phyloP scores from a whole-genome alignment of 176 grass and related monocot species.

The Saccharum spontaneum region DNA sequence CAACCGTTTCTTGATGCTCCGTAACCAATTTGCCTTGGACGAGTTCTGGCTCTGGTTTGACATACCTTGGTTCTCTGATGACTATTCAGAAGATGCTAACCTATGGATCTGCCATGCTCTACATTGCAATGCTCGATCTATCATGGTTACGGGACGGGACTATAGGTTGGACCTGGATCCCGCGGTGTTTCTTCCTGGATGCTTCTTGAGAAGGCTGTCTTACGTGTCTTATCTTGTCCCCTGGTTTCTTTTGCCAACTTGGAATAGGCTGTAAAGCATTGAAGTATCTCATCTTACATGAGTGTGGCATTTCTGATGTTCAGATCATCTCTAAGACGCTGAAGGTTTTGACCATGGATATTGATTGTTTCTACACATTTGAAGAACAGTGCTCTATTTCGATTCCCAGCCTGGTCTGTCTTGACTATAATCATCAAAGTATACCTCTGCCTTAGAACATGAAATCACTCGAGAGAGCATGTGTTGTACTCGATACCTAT shows the following conservation, averaged over 20 bases:
- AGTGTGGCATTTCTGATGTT: neutral
- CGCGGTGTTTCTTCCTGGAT: neutral
- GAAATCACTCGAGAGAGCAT: neutral
- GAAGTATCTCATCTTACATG: neutral
- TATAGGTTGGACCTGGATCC: neutral
- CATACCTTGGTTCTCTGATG: neutral
- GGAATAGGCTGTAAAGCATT: neutral
- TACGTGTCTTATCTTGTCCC: rapidly evolving
- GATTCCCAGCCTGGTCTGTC: neutral
- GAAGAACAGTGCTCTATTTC: neutral
- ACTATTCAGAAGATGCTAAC: neutral
- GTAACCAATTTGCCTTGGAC: neutral
- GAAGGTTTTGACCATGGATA: conserved; percentile 6
- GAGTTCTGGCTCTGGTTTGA: neutral
- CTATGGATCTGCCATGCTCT: neutral
- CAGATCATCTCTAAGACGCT: conserved; percentile 9
- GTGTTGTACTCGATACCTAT: neutral
- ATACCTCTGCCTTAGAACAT: neutral
- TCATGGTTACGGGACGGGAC: neutral
- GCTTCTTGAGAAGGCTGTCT: neutral
- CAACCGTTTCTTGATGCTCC: conserved; percentile 19
- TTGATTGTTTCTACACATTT: rapidly evolving
- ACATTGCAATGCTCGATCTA: neutral
- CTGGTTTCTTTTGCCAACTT: no score
- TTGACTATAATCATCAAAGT: rapidly evolving